Conservation (phyloP, 1,284 basidiomycete genomes). For the Lentinus polychrous region DNA sequence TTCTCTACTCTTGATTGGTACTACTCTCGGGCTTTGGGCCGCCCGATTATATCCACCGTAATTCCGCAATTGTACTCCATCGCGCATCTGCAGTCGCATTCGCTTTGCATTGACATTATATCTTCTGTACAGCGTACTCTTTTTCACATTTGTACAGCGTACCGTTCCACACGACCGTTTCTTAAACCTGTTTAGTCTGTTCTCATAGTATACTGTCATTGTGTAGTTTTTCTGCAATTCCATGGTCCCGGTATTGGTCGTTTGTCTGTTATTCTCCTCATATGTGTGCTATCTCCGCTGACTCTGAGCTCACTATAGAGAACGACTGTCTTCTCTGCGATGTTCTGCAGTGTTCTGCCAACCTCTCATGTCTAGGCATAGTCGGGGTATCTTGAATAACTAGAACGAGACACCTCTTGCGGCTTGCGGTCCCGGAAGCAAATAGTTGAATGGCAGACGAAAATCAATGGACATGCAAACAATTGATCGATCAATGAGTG, state of each 20-base stretch:
- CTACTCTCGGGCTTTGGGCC: constrained; percentile 21
- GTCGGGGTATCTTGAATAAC: too few species aligned
- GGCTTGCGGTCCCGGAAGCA: too few species aligned
- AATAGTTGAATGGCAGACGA: too few species aligned
- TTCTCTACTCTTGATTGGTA: constrained; percentile 23
- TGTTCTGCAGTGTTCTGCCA: too few species aligned
- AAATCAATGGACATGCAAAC: too few species aligned
- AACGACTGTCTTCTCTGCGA: too few species aligned
- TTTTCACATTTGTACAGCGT: constrained; percentile 33
- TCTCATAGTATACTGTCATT: constrained; percentile 43
- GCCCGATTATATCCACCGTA: constrained; percentile 31
- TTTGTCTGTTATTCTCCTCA: too few species aligned
- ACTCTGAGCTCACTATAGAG: too few species aligned
- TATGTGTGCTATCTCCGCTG: too few species aligned
- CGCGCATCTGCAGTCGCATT: constrained; percentile 37
- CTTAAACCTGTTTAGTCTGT: constrained; percentile 28
- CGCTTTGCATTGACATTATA: constrained; percentile 33
- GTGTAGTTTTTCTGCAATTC: constrained; percentile 57
- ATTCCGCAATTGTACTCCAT: constrained; percentile 57
- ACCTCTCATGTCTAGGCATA: too few species aligned
- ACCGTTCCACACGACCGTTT: constrained; percentile 22
- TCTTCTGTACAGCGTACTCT: constrained; percentile 31
- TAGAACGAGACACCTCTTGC: too few species aligned
- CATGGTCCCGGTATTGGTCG: constrained; percentile 11
- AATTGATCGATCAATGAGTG: too few species aligned